Evolutionary conservation across 306 rosid species (phyloP).

Genomic region (Sesbania bispinosa): DNA sequence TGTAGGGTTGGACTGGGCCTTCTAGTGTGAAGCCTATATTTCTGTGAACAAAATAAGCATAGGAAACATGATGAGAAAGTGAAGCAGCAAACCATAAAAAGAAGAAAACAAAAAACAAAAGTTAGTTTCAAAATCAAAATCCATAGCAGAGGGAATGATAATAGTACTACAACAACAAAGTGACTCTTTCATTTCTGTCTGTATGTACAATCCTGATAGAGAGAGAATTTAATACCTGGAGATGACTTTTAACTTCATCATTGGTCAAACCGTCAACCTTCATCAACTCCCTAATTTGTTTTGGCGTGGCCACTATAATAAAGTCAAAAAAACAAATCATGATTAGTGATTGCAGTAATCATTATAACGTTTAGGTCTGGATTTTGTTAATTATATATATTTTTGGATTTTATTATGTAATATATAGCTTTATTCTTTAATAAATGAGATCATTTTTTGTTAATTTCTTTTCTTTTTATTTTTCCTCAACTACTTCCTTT

Average conservation of each 20-base stretch:
- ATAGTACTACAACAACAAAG: not conserved
- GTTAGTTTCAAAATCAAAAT: too few species aligned
- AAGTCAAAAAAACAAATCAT: too few species aligned
- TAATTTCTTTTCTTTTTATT: too few species aligned
- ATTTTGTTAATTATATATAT: too few species aligned
- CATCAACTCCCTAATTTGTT: constrained; percentile 98
- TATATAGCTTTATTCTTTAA: too few species aligned
- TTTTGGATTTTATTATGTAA: too few species aligned
- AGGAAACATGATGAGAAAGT: too few species aligned
- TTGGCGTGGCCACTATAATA: constrained; percentile 99
- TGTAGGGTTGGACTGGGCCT: constrained; percentile 93
- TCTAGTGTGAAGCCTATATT: constrained; percentile 94
- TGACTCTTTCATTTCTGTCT: not conserved
- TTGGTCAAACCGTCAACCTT: constrained; percentile 99
- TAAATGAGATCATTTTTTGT: too few species aligned
- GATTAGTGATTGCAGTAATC: too few species aligned
- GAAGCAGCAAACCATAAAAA: not conserved
- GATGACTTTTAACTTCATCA: constrained; percentile 99
- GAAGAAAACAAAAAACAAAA: not conserved
- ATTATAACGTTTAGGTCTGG: too few species aligned
- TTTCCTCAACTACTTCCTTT: too few species aligned
- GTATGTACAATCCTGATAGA: not conserved
- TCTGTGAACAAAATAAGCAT: constrained; percentile 50
- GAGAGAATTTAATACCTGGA: constrained; percentile 70
- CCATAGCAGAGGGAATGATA: constrained; percentile 28